Evolutionary conservation across 116 monocot genomes (phyloP), one percentile per base, ranked within the genome.

Genomic region (Phalaenopsis hybrid): DNA sequence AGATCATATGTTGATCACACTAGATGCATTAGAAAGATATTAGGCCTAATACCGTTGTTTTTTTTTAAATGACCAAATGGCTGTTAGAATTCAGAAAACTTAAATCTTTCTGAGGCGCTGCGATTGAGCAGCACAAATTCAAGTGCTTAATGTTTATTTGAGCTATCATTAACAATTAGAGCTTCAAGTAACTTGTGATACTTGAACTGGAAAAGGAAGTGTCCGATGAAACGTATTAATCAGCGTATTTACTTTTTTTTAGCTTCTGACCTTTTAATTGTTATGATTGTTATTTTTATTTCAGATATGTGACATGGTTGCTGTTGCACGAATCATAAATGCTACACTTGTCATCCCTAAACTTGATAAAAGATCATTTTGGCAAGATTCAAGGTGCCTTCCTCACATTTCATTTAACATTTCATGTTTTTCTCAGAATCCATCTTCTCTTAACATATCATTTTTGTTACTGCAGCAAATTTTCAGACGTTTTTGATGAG

Each of bases 301-400:
- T 75, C 91, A 99, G 99, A 99, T 99, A 81, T 88, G 87, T 82
- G 99, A 99, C 85, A 99, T 99, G 99, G 99, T 99, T 43, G 99
- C 89, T n/a, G 87, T 99, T 86, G 93, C 99, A 58, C 90, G 93
- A 2, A 81, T 99, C 28, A 85, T 99, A 81, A 99, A 99, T 87
- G 99, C 99, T 18, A 95, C 93, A 34, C 93, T 99, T 74, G 89
- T 99, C 11, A 91, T 99, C 85, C 99, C 99, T 79, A 84, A 99
- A 76, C 95, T 99, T 79, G 99, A 99, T 84, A 99, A 95, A 78
- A 87, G 79, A 79, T 99, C 99, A 83, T 99, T 95, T 88, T 99
- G 99, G 99, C 99, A 93, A 84, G 99, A 99, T 80, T 84, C 84
- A 7, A 99, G 98, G 98, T 99, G 81, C 41, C 44, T 5, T 41